Conservation (phyloP, 192 early-diverging fungal species). For the Coemansia sp. region DNA sequence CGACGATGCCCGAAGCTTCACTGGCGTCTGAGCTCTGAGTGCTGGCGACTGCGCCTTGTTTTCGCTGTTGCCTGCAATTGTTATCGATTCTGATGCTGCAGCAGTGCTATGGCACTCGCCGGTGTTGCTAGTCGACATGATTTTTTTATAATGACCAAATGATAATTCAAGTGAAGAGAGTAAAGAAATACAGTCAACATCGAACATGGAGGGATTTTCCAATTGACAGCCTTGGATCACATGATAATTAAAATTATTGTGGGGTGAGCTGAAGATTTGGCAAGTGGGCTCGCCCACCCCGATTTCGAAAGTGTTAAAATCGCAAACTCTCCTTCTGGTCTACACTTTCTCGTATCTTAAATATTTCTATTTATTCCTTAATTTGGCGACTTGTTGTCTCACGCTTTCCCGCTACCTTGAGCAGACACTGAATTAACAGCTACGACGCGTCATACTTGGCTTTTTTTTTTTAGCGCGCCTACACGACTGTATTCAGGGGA, state of each 20-base stretch:
- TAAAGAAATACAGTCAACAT: neutral
- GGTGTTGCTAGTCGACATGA: constrained; percentile 2
- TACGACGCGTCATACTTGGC: neutral
- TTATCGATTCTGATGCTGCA: neutral
- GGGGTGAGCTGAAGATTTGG: neutral
- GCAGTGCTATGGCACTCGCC: neutral
- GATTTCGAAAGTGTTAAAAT: neutral
- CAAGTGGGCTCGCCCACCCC: neutral
- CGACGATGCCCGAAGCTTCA: constrained; percentile 46
- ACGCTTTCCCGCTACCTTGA: neutral
- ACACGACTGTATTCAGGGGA: neutral
- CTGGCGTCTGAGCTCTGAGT: constrained; percentile 10
- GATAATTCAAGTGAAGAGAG: neutral
- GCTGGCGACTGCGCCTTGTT: constrained; percentile 13
- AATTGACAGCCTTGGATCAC: neutral
- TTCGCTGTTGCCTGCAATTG: neutral
- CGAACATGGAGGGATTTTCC: no score
- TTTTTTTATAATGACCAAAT: neutral
- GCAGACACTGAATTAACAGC: neutral
- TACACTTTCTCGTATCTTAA: neutral
- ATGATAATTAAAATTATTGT: neutral
- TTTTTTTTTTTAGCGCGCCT: neutral
- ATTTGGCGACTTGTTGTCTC: neutral
- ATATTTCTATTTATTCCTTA: neutral
- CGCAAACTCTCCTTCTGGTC: neutral